Evolutionary conservation across 2,329 filamentous ascomycete genomes (phyloP).

Genomic region (Trichophyton verrucosum): DNA sequence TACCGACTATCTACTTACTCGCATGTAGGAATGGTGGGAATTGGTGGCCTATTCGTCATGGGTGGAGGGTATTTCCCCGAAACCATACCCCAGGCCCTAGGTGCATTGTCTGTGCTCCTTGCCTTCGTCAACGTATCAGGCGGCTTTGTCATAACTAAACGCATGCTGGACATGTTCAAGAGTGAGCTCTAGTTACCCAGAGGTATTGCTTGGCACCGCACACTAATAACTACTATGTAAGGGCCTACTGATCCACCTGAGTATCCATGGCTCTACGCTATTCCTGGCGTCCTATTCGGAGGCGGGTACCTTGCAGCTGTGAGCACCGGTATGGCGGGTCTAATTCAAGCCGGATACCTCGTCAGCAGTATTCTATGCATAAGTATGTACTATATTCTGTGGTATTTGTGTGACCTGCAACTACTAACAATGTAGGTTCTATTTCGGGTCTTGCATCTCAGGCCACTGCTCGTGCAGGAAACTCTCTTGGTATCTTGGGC

Average conservation of each 20-base stretch:
- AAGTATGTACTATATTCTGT: constrained; percentile 26
- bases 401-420: not conserved
- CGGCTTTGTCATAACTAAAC: constrained; percentile 81
- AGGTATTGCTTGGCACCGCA: not conserved
- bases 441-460: constrained; percentile 73
- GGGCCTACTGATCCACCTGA: constrained; percentile 74
- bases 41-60: constrained; percentile 80
- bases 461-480: constrained; percentile 69
- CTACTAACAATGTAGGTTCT: constrained; percentile 34
- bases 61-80: constrained; percentile 67
- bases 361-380: constrained; percentile 78
- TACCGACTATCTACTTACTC: constrained; percentile 13
- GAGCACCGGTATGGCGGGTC: constrained; percentile 65
- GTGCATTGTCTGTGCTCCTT: constrained; percentile 65
- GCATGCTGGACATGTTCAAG: constrained; percentile 89
- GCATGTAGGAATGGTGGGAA: constrained; percentile 60
- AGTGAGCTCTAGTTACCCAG: constrained; percentile 32
- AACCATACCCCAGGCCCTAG: constrained; percentile 66
- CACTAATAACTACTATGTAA: constrained; percentile 21
- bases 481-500: constrained; percentile 74
- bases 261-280: constrained; percentile 74
- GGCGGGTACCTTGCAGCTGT: constrained; percentile 71
- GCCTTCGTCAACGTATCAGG: constrained; percentile 83
- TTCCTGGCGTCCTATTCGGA: constrained; percentile 65
- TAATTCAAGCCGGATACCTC: constrained; percentile 79